These are phyloP conservation scores for Debaryomyces nepalensis DNA, from an alignment of 1,139 yeast species.

Conservation along the genomic window DNA sequence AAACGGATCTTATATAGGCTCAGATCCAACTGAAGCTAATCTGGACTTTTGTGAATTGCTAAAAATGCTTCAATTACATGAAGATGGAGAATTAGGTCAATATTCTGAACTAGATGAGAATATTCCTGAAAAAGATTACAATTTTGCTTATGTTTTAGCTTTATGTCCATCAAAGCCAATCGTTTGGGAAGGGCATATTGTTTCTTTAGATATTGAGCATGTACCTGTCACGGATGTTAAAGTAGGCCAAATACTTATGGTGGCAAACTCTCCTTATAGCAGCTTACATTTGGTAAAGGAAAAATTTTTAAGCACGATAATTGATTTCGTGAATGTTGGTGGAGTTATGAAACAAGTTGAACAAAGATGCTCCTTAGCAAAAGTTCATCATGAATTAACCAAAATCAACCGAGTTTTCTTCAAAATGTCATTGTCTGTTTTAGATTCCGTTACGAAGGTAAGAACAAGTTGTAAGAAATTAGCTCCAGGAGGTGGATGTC, in stretches of 20 bases:
- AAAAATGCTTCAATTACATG: slow-evolving; percentile 24
- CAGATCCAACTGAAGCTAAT: slow-evolving; percentile 35
- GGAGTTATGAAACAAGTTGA: slow-evolving; percentile 49
- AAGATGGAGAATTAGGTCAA: slow-evolving; percentile 23
- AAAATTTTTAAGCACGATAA: slow-evolving; percentile 55
- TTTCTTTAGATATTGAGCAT: slow-evolving; percentile 55
- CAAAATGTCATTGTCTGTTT: slow-evolving; percentile 67
- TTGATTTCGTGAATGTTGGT: slow-evolving; percentile 55
- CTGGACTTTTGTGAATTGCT: slow-evolving; percentile 39
- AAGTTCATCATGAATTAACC: slow-evolving; percentile 75
- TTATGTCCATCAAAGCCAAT: slow-evolving; percentile 83
- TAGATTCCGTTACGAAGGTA: slow-evolving; percentile 65
- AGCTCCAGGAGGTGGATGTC: slow-evolving; percentile 60
- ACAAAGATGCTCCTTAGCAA: slow-evolving; percentile 71
- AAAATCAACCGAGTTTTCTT: slow-evolving; percentile 70
- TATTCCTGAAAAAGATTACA: slow-evolving; percentile 26
- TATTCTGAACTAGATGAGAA: slow-evolving; percentile 26
- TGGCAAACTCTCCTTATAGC: slow-evolving; percentile 53
- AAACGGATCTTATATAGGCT: slow-evolving; percentile 49
- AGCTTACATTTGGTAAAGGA: slow-evolving; percentile 42
- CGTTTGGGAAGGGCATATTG: slow-evolving; percentile 87
- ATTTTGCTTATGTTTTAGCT: slow-evolving; percentile 68
- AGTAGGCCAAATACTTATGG: slow-evolving; percentile 72
- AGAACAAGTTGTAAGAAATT: slow-evolving; percentile 46
- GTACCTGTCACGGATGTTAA: slow-evolving; percentile 55